Evolutionary conservation across 2,329 filamentous ascomycete genomes (phyloP).

Genomic region (Huntiella omanensis): DNA sequence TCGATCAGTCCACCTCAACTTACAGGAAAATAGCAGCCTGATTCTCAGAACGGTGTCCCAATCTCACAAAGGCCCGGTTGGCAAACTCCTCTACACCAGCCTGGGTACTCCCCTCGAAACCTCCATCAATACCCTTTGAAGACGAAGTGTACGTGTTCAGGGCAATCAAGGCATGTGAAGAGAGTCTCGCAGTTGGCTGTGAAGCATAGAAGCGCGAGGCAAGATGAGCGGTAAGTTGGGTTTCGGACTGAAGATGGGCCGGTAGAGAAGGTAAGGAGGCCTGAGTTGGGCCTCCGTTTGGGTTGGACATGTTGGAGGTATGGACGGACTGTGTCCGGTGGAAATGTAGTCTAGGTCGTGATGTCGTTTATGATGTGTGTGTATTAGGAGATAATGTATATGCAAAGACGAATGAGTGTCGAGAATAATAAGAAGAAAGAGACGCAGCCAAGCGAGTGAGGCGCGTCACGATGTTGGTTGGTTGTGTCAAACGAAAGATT

Average conservation of each 20-base stretch:
- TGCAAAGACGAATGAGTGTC: too few relatives aligned
- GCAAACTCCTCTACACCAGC: slow-evolving; percentile 86
- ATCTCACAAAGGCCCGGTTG: slow-evolving; percentile 61
- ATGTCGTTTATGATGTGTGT: background rate
- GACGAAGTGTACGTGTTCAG: slow-evolving; percentile 91
- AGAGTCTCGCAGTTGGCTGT: slow-evolving; percentile 70
- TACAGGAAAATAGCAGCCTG: slow-evolving; percentile 87
- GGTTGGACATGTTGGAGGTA: slow-evolving; percentile 15
- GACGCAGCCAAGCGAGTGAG: too few relatives aligned
- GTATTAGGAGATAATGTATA: too few relatives aligned
- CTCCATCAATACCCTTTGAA: slow-evolving; percentile 72
- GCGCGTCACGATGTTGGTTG: too few relatives aligned
- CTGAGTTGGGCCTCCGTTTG: slow-evolving; percentile 24
- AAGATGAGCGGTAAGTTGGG: slow-evolving; percentile 62
- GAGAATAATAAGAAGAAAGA: too few relatives aligned
- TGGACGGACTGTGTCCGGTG: background rate
- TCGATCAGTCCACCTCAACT: slow-evolving; percentile 21
- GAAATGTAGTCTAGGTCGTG: background rate
- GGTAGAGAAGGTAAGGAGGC: slow-evolving; percentile 77
- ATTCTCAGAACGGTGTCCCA: slow-evolving; percentile 80
- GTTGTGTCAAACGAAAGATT: too few relatives aligned
- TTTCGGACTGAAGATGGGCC: slow-evolving; percentile 61
- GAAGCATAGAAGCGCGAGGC: slow-evolving; percentile 84
- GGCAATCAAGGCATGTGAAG: slow-evolving; percentile 77
- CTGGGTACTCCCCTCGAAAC: slow-evolving; percentile 79